A percentile compares a stretch with the other conserved stretches of the same genome.
Evolutionary conservation across 2,329 filamentous ascomycete genomes (phyloP).

Genomic region (Curvularia eragrostidis): DNA sequence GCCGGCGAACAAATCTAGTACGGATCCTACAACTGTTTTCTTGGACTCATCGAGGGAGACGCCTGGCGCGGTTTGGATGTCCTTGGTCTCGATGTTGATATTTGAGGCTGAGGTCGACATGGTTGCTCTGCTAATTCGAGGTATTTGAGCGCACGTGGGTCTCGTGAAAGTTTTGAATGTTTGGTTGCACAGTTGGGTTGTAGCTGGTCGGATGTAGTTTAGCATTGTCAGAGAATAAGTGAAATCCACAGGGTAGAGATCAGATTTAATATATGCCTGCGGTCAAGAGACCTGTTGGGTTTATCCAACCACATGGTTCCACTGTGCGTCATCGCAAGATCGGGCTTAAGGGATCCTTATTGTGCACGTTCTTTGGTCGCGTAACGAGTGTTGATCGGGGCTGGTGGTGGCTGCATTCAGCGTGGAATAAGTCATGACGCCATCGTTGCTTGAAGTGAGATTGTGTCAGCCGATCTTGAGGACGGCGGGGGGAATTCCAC

Average conservation of each 20-base stretch:
- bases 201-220: conserved; percentile 23
- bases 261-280: conserved; percentile 10
- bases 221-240: conserved; percentile 17
- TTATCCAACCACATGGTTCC: conserved; percentile 19
- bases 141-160: conserved; percentile 22
- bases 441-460: conserved; percentile 20
- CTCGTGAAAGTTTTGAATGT: conserved; percentile 24
- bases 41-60: conserved; percentile 54
- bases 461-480: conserved; percentile 16
- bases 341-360: neutral
- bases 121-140: conserved; percentile 26
- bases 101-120: conserved; percentile 40
- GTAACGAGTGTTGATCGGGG: conserved; percentile 8
- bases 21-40: conserved; percentile 61
- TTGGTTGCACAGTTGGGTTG: conserved; percentile 23
- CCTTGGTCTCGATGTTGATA: conserved; percentile 61
- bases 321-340: conserved; percentile 21
- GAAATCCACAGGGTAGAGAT: neutral
- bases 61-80: conserved; percentile 60
- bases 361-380: neutral
- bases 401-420: conserved; percentile 2
- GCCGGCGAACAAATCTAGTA: conserved; percentile 69
- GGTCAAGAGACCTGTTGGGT: neutral
- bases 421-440: conserved; percentile 36
- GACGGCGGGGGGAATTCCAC: conserved; percentile 7